These are phyloP conservation scores for Lachancea mirantina DNA, from an alignment of 805 yeast species.

Conservation along the genomic window DNA sequence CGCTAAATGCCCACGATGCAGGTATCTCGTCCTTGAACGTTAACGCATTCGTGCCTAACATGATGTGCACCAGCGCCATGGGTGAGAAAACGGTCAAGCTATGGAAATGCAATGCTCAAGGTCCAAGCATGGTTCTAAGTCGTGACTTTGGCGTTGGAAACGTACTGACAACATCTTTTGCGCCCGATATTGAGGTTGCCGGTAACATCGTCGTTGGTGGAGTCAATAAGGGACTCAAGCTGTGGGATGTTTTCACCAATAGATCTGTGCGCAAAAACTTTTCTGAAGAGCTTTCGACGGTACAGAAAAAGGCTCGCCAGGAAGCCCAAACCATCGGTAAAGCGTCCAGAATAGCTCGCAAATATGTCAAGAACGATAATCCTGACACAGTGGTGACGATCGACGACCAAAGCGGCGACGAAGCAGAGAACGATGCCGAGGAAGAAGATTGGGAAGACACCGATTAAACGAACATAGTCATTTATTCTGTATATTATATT, in stretches of 20 bases:
- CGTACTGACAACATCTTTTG: slow-evolving; percentile 74
- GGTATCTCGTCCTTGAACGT: slow-evolving; percentile 79
- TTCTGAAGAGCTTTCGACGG: slow-evolving; percentile 45
- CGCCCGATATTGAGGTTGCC: slow-evolving; percentile 78
- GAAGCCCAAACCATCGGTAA: slow-evolving; percentile 50
- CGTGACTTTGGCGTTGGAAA: slow-evolving; percentile 94
- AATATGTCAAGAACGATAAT: slow-evolving; percentile 44
- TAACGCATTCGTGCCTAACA: slow-evolving; percentile 59
- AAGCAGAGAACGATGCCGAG: slow-evolving; percentile 50
- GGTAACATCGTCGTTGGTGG: slow-evolving; percentile 88
- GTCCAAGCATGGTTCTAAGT: slow-evolving; percentile 82
- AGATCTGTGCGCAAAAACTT: slow-evolving; percentile 67
- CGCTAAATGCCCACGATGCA: slow-evolving; percentile 93
- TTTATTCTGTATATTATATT: slow-evolving; percentile 6
- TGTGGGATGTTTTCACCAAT: slow-evolving; percentile 90
- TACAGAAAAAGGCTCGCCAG: slow-evolving; percentile 51
- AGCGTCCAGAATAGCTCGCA: slow-evolving; percentile 70
- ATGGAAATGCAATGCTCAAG: slow-evolving; percentile 58
- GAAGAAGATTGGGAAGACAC: slow-evolving; percentile 30
- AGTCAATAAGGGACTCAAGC: slow-evolving; percentile 69
- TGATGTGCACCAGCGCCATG: slow-evolving; percentile 83
- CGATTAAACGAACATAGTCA: slow-evolving; percentile 5
- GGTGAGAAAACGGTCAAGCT: slow-evolving; percentile 80
- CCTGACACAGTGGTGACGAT: slow-evolving; percentile 54
- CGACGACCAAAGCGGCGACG: slow-evolving; percentile 58